Base-by-base conservation (phyloP, 345 rosid genomes). In the thale cress (Arabidopsis thaliana) region DNA sequence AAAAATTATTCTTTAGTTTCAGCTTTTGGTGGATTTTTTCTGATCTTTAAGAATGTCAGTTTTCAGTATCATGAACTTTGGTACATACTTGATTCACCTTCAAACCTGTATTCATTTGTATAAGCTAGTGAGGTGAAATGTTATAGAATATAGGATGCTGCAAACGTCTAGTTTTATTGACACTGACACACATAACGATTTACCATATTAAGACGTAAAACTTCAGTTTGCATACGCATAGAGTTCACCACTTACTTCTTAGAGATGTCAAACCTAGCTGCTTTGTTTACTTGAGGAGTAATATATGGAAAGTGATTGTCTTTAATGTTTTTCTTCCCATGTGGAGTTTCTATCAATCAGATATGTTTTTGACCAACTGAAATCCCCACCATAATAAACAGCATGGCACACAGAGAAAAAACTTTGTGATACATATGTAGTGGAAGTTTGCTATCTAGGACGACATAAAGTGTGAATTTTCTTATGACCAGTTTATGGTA, bases 191-290 rank as follows among this genome's bases (percentile, higher is more conserved):
- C 36, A 0, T 58, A 7, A n/a, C 61, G 38, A 57, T 49, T 38
- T 14, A 34, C 40, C 11, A 25, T 41, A 25, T 40, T 10, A 53
- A 67, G 72, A 14, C 44, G 20, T 11, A n/a, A 37, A 38, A 44
- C 2, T 44, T 20, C 33, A 69, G 44, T 33, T 44, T 69, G 23
- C 65, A 33, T 41, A 53, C 28, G 30, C 20, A 9, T 25, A 30
- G 20, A 24, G 25, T 56, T 42, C 64, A 70, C 65, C 24, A 58
- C n/a, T 69, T 53, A n/a, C 44, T 57, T 44, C 7, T n/a, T 55
- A 70, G 55, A 69, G 42, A 69, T 57, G 74, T 24, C 74, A 56
- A 56, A 33, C 42, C 23, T 33, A 70, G 46, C 56, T 44, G 41
- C 56, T 55, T 28, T 20, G 30, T 30, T 30, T 42, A 55, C 20